A percentile compares a stretch with the other conserved stretches of the same genome.
phyloP scores from a whole-genome alignment of 495 filamentous ascomycete species.

The Poronia punctata region DNA sequence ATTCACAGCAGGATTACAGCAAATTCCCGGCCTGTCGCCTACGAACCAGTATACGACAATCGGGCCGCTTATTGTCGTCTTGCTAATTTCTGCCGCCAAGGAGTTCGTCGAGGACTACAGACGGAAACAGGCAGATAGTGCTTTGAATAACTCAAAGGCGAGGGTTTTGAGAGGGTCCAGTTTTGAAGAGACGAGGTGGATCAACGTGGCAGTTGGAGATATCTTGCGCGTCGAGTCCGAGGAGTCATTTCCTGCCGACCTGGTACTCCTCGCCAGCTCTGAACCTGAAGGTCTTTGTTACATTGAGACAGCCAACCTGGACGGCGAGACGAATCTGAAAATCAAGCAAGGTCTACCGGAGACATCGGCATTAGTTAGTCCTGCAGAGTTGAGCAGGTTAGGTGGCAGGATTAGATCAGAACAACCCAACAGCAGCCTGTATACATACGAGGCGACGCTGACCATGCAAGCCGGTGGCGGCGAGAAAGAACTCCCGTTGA shows the following conservation, averaged over 20 bases:
- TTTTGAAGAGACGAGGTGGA: constrained; percentile 86
- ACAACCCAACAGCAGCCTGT: constrained; percentile 96
- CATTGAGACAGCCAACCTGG: constrained; percentile 97
- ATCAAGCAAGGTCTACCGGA: constrained; percentile 98
- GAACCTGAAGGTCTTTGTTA: constrained; percentile 98
- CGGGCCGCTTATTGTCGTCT: constrained; percentile 79
- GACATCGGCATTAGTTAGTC: constrained; percentile 79
- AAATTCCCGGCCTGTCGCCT: constrained; percentile 90
- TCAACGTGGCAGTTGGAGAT: constrained; percentile 89
- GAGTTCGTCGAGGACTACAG: constrained; percentile 93
- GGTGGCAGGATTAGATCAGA: constrained; percentile 86
- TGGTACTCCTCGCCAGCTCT: constrained; percentile 86
- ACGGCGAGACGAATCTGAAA: constrained; percentile 97
- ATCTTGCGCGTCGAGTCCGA: constrained; percentile 93
- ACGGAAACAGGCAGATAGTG: constrained; percentile 76
- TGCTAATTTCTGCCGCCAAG: constrained; percentile 90
- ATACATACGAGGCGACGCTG: constrained; percentile 95
- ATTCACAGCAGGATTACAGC: constrained; percentile 91
- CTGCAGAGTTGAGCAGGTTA: constrained; percentile 76
- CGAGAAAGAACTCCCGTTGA: constrained; percentile 68
- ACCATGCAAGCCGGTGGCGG: constrained; percentile 90
- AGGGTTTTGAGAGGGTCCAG: constrained; percentile 74
- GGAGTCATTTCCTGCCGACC: constrained; percentile 90
- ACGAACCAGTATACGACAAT: constrained; percentile 96
- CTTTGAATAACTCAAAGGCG: constrained; percentile 83